Evolutionary conservation across 192 early-diverging fungal genomes (phyloP).

Genomic region (Coemansia sp.): DNA sequence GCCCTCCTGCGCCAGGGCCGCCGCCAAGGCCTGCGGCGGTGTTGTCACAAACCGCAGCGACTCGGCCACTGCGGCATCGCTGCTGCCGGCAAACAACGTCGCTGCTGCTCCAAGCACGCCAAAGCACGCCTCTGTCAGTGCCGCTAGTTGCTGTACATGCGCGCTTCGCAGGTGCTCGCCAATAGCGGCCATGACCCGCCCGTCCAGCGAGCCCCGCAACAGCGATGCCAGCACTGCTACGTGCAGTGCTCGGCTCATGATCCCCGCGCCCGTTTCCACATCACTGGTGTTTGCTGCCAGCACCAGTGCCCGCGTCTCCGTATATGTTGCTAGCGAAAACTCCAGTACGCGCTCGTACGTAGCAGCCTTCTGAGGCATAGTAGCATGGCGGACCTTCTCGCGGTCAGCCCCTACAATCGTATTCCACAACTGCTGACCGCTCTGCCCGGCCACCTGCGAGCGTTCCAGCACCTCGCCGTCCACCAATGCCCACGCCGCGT

Average conservation of each 20-base stretch:
- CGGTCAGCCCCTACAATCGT: too few species aligned
- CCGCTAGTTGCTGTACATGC: conserved; percentile 11
- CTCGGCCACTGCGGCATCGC: conserved; percentile 3
- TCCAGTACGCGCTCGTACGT: too few species aligned
- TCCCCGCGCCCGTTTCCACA: conserved; percentile 3
- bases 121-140: conserved; percentile 31
- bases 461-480: conserved; percentile 2
- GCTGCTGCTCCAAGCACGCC: conserved; percentile 30
- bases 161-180: conserved; percentile 26
- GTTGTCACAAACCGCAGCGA: conserved; percentile 18
- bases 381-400: too few species aligned
- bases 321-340: too few species aligned
- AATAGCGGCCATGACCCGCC: conserved; percentile 7
- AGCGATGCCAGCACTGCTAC: conserved; percentile 22
- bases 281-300: background rate
- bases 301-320: conserved; percentile 1
- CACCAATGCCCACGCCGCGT: conserved; percentile 20
- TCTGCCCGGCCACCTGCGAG: background rate
- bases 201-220: conserved; percentile 18
- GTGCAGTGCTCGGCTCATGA: conserved; percentile 30
- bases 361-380: too few species aligned
- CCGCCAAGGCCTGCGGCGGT: conserved; percentile 15
- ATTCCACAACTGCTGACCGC: too few species aligned
- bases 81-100: conserved; percentile 19
- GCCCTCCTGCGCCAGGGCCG: conserved; percentile 6